These are phyloP conservation scores for Talaromyces sp. DNA, from an alignment of 2,329 filamentous ascomycete genomes.

Conservation along the genomic window DNA sequence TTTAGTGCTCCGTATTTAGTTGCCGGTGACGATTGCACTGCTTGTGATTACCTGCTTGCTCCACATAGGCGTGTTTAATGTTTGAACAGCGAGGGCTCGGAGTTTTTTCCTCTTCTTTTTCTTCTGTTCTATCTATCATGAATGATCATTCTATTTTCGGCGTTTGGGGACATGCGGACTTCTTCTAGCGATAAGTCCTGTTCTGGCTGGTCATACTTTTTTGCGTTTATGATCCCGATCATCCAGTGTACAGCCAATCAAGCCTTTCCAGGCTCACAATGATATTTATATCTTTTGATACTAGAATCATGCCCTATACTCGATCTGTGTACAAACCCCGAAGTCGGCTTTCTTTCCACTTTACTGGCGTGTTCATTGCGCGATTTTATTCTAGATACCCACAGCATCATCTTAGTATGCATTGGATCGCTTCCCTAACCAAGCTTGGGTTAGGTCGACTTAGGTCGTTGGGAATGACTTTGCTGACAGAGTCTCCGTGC, in stretches of 20 bases:
- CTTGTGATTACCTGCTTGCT: neutral
- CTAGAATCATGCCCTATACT: too few species aligned
- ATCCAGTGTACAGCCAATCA: constrained; percentile 12
- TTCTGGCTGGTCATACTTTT: neutral
- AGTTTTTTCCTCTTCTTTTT: constrained; percentile 15
- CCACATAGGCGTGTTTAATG: constrained; percentile 8
- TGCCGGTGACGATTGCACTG: too few species aligned
- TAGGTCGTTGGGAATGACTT: neutral
- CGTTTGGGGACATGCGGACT: constrained; percentile 8
- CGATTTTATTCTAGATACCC: too few species aligned
- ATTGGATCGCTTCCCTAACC: neutral
- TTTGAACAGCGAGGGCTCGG: constrained; percentile 21
- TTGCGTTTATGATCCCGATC: constrained; percentile 2
- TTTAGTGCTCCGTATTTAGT: too few species aligned
- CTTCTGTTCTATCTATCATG: constrained; percentile 4
- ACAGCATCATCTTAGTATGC: too few species aligned
- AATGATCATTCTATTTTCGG: constrained; percentile 10
- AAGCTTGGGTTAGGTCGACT: neutral
- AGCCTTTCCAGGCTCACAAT: neutral
- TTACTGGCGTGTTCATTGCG: too few species aligned
- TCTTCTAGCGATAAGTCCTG: constrained; percentile 3
- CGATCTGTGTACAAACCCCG: too few species aligned
- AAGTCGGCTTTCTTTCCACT: too few species aligned
- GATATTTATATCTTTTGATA: neutral
- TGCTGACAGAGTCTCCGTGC: neutral